phyloP scores from a whole-genome alignment of 164 flowering plant species.

The Nelumbo lutea region DNA sequence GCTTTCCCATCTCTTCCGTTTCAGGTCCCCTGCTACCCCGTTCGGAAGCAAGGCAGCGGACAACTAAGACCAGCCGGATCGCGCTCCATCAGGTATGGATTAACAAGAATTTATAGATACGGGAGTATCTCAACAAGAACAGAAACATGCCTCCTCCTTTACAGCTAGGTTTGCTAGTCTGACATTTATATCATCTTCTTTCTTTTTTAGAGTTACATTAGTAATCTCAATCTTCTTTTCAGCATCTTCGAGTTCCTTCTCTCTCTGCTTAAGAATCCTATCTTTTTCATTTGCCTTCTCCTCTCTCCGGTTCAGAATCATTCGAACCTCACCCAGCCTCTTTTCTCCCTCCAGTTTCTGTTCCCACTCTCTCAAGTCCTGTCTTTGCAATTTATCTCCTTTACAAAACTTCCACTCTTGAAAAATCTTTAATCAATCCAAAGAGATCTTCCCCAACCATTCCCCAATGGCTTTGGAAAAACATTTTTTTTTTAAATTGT shows the following conservation, averaged over 20 bases:
- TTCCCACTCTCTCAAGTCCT: conserved; percentile 80
- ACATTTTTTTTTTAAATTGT: too few species aligned
- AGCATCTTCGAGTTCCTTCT: conserved; percentile 50
- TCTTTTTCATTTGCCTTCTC: conserved; percentile 63
- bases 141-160: conserved; percentile 59
- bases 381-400: too few species aligned
- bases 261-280: conserved; percentile 40
- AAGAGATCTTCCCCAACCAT: too few species aligned
- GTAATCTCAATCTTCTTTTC: conserved; percentile 39
- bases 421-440: too few species aligned
- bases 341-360: conserved; percentile 66
- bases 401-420: too few species aligned
- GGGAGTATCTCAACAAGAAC: not conserved
- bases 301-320: conserved; percentile 56
- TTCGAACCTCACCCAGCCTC: conserved; percentile 49
- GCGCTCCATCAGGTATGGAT: too few species aligned
- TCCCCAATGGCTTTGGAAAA: too few species aligned
- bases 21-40: too few species aligned
- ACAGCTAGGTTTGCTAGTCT: conserved; percentile 36
- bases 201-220: conserved; percentile 33
- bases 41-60: too few species aligned
- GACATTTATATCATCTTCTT: conserved; percentile 48
- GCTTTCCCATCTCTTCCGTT: too few species aligned
- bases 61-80: too few species aligned
- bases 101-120: not conserved